Evolutionary conservation across 495 filamentous ascomycete species (phyloP), one percentile per base, ranked within the genome.

Genomic region (Annulohypoxylon nitens): DNA sequence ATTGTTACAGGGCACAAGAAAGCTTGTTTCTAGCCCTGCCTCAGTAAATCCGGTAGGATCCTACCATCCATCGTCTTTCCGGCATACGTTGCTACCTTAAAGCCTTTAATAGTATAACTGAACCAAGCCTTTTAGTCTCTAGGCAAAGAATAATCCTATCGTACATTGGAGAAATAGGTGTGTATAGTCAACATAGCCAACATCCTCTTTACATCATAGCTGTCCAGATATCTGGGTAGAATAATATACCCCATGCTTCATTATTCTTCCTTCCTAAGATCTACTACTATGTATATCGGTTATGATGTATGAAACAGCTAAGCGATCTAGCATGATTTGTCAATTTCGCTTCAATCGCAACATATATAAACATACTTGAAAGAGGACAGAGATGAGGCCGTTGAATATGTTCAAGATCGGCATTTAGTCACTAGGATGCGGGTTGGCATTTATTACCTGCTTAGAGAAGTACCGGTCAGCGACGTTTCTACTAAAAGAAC

Each of bases 391-490:
- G 34, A 60, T 9, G 10, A 23, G 36, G 36, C 39, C 4, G 10
- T 45, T 47, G 23, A 45, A 47, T 30, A 18, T 50, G 33, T 61
- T 23, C 26, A 36, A 63, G 60, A 63, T 63, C 60, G 20, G 18
- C 60, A 23, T 45, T 41, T 64, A 47, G 48, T n/a, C 48, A 54
- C 59, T 48, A 30, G 60, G 60, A 63, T 63, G 45, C 25, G 3
- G 25, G 59, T 16, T 37, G 20, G 37, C 37, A 39, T 60, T 41
- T 61, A 14, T 61, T 62, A 37, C 48, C 61, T 64, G 54, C 47
- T 23, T 18, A 54, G 30, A 43, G 7, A 48, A 14, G 16, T 10
- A 39, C 33, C 23, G 4, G 36, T 26, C 54, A 57, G 30, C 11
- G 25, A 14, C 5, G 43, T 20, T 18, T 47, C 43, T 47, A 47